Percentiles rank a stretch among this genome's conserved stretches.
Conservation (phyloP, 257 asterid species). For the Ophiorrhiza pumila region DNA sequence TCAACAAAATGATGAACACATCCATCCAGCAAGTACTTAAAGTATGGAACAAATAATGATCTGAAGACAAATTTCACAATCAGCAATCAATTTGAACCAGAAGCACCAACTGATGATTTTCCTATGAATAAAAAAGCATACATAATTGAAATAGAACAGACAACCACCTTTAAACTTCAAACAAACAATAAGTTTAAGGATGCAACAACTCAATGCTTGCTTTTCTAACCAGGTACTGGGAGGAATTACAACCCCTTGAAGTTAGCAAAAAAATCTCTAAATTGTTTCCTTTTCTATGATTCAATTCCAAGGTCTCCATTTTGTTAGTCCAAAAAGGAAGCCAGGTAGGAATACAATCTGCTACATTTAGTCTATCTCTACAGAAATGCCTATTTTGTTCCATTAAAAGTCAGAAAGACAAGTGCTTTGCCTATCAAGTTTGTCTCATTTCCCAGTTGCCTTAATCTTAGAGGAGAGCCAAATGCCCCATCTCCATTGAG, state of each 20-base stretch:
- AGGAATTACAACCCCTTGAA: neutral
- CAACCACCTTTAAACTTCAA: neutral
- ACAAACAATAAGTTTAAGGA: neutral
- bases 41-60: slow-evolving; percentile 82
- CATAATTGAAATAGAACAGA: neutral
- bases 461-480: too few relatives aligned
- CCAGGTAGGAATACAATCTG: neutral
- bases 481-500: neutral
- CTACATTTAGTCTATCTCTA: neutral
- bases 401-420: neutral
- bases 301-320: neutral
- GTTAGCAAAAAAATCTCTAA: neutral
- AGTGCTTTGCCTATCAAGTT: neutral
- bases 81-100: neutral
- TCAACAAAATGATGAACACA: slow-evolving; percentile 62
- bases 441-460: neutral
- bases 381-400: neutral
- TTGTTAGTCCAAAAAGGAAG: neutral
- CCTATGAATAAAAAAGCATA: neutral
- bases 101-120: neutral
- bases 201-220: neutral
- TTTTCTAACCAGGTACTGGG: neutral
- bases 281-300: neutral
- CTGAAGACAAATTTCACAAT: slow-evolving; percentile 32
- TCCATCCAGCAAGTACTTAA: slow-evolving; percentile 78